These are phyloP conservation scores for Pseudonectria foliicola DNA, from an alignment of 2,329 filamentous ascomycete species.

Conservation along the genomic window DNA sequence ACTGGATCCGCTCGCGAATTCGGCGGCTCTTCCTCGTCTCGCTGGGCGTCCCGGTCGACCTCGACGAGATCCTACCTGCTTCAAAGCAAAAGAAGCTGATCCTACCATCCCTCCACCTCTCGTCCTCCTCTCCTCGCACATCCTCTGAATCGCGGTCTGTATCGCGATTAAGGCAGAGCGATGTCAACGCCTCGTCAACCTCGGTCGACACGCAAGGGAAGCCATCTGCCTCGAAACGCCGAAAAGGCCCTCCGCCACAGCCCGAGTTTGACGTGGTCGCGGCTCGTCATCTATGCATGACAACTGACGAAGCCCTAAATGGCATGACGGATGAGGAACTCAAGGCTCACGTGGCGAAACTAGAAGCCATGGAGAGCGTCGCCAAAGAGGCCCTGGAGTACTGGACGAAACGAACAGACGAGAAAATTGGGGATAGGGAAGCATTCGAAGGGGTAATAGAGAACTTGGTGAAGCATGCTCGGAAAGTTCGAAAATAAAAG, in stretches of 20 bases:
- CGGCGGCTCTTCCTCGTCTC: conserved; percentile 92
- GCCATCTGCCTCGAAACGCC: conserved; percentile 36
- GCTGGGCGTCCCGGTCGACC: conserved; percentile 87
- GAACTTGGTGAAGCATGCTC: conserved; percentile 85
- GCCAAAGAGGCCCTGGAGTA: conserved; percentile 77
- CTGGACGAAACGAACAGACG: conserved; percentile 80
- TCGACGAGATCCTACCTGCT: conserved; percentile 94
- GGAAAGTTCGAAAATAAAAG: conserved; percentile 69
- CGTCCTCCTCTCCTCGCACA: conserved; percentile 45
- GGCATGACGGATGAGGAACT: conserved; percentile 77
- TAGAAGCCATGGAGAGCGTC: conserved; percentile 62
- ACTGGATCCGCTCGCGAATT: conserved; percentile 96
- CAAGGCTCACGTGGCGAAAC: conserved; percentile 57
- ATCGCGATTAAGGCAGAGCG: conserved; percentile 39
- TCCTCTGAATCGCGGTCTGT: conserved; percentile 47
- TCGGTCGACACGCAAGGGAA: conserved; percentile 54
- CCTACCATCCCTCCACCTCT: conserved; percentile 78
- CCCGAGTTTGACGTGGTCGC: conserved; percentile 74
- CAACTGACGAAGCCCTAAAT: conserved; percentile 73
- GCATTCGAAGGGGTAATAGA: conserved; percentile 96
- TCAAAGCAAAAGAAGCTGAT: conserved; percentile 98
- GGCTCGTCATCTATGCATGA: conserved; percentile 70
- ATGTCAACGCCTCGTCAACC: conserved; percentile 48
- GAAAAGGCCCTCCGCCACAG: conserved; percentile 56
- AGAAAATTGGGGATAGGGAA: conserved; percentile 83